Conservation (phyloP, 345 rosid species). For the Combretum micranthum region DNA sequence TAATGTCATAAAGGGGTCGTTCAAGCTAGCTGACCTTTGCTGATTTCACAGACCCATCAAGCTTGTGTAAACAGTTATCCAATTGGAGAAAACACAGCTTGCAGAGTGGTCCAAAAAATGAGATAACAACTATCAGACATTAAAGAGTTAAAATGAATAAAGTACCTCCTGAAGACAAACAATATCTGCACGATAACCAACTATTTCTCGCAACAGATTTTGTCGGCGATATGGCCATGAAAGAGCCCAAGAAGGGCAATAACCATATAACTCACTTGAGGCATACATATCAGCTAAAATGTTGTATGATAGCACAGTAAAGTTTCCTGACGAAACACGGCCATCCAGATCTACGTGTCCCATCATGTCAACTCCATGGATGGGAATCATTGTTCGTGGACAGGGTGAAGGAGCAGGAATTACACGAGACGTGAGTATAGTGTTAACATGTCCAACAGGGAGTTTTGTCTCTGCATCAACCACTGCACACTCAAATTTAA, state of each 20-base stretch:
- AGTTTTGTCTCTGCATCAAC: constrained; percentile 72
- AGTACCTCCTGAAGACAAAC: constrained; percentile 96
- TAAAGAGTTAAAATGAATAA: background rate
- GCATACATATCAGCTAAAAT: constrained; percentile 77
- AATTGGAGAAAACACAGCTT: too few relatives aligned
- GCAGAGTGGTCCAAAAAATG: too few relatives aligned
- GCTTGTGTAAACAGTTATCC: too few relatives aligned
- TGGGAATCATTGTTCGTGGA: constrained; percentile 80
- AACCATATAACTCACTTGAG: constrained; percentile 70
- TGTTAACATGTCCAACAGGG: constrained; percentile 55
- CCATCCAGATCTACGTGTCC: constrained; percentile 68
- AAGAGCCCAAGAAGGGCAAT: constrained; percentile 98
- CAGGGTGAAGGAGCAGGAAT: constrained; percentile 96
- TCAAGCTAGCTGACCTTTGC: too few relatives aligned
- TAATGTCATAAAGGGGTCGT: too few relatives aligned
- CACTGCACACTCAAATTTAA: constrained; percentile 90
- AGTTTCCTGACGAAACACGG: constrained; percentile 59
- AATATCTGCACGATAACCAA: constrained; percentile 88
- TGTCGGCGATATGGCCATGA: constrained; percentile 96
- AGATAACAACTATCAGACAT: background rate
- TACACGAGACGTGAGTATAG: constrained; percentile 77
- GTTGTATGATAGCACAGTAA: constrained; percentile 92
- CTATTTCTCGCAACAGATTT: constrained; percentile 82
- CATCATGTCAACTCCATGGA: constrained; percentile 53
- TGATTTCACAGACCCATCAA: too few relatives aligned